These are phyloP conservation scores for Suillus weaverae DNA, from an alignment of 768 basidiomycete species.

Conservation along the genomic window DNA sequence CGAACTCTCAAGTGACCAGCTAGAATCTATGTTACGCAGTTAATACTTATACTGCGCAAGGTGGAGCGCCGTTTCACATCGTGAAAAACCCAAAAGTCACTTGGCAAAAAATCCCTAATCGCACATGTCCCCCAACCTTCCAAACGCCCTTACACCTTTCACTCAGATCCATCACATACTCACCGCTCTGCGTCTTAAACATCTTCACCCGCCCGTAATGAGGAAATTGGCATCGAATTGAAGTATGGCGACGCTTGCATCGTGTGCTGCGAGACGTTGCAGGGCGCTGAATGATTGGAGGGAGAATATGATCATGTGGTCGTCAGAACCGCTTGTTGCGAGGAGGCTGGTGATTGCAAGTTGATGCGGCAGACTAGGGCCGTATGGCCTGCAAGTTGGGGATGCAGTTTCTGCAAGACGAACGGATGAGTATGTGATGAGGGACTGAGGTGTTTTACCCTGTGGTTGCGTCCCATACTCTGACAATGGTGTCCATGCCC, in stretches of 20 bases:
- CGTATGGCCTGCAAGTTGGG: slow-evolving; percentile 87
- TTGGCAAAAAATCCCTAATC: too few species aligned
- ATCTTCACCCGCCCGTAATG: slow-evolving; percentile 81
- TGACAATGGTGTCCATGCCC: slow-evolving; percentile 87
- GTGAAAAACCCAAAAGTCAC: too few species aligned
- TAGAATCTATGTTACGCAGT: too few species aligned
- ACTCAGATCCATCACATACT: slow-evolving; percentile 71
- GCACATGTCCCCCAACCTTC: slow-evolving; percentile 41
- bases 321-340: slow-evolving; percentile 86
- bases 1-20: too few species aligned
- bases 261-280: slow-evolving; percentile 83
- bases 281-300: slow-evolving; percentile 44
- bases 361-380: slow-evolving; percentile 91
- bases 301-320: slow-evolving; percentile 74
- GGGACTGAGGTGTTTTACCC: slow-evolving; percentile 55
- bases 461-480: slow-evolving; percentile 84
- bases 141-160: slow-evolving; percentile 81
- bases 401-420: slow-evolving; percentile 58
- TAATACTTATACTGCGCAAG: too few species aligned
- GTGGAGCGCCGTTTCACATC: too few species aligned
- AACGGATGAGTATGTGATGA: neutral
- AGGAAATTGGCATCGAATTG: slow-evolving; percentile 84
- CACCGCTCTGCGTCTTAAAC: slow-evolving; percentile 65
- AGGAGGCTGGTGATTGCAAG: slow-evolving; percentile 58
- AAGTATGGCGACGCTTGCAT: slow-evolving; percentile 80